Conservation (phyloP, 2,329 filamentous ascomycete genomes). For the Cladophialophora exuberans region DNA sequence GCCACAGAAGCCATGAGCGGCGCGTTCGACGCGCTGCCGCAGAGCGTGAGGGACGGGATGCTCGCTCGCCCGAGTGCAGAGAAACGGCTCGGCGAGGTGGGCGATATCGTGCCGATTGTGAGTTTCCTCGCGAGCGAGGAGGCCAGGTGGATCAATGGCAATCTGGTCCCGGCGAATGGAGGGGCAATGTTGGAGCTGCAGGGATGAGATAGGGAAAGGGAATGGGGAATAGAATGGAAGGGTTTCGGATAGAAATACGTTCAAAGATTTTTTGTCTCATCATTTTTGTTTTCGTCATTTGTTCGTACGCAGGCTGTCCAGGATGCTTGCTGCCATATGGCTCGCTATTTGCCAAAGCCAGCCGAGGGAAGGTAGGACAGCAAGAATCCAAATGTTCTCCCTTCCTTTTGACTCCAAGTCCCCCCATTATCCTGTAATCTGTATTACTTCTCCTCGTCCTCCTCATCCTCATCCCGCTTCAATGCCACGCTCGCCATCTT, state of each 20-base stretch:
- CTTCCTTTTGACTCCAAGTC: no score
- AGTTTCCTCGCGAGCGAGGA: not conserved
- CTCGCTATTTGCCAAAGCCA: no score
- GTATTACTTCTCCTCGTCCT: constrained; percentile 20
- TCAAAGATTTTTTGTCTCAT: no score
- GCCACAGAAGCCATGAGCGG: no score
- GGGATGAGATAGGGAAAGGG: not conserved
- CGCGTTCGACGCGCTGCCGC: no score
- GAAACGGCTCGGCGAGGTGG: not conserved
- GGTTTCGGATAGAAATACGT: no score
- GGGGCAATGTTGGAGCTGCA: not conserved
- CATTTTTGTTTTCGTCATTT: not conserved
- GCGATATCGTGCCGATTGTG: not conserved
- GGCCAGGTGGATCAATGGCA: not conserved
- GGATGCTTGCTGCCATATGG: no score
- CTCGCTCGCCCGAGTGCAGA: not conserved
- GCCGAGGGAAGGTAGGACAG: no score
- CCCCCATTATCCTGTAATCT: no score
- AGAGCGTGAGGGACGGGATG: not conserved
- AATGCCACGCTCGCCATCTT: constrained; percentile 55
- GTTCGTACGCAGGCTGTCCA: not conserved
- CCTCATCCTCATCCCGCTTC: constrained; percentile 40
- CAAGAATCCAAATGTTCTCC: no score
- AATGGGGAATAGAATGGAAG: not conserved
- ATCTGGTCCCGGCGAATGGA: not conserved